These are phyloP conservation scores for Hypoxylon sp. DNA, from an alignment of 2,329 filamentous ascomycete species.

Conservation along the genomic window DNA sequence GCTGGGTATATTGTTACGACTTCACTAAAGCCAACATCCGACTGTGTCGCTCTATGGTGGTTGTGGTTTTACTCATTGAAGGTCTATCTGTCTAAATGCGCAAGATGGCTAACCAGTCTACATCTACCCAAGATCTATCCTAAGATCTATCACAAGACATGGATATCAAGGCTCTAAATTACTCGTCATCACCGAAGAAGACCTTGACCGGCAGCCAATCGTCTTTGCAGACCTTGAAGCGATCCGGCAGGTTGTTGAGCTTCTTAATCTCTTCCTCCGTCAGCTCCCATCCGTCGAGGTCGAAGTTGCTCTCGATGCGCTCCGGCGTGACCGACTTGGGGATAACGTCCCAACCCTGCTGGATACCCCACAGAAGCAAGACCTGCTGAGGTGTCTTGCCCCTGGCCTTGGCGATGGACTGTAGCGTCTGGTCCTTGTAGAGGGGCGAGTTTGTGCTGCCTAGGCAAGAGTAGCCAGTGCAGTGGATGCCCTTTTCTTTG, in stretches of 20 bases:
- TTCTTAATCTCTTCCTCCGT: constrained; percentile 78
- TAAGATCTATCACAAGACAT: constrained; percentile 9
- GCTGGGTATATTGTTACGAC: background rate
- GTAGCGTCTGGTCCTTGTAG: constrained; percentile 75
- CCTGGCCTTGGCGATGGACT: constrained; percentile 74
- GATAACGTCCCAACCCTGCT: constrained; percentile 86
- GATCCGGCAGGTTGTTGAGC: constrained; percentile 77
- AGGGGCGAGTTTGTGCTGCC: constrained; percentile 79
- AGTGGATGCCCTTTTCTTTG: constrained; percentile 80
- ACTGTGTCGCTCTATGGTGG: background rate
- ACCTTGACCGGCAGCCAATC: constrained; percentile 81
- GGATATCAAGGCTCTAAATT: constrained; percentile 47
- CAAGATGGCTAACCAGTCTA: constrained; percentile 10
- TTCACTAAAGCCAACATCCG: background rate
- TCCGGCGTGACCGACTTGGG: constrained; percentile 84
- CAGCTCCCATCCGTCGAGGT: constrained; percentile 80
- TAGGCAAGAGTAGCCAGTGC: constrained; percentile 81
- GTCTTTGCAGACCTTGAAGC: constrained; percentile 88
- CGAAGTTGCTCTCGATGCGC: constrained; percentile 83
- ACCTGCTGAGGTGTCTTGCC: constrained; percentile 81
- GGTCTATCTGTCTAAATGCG: constrained; percentile 41
- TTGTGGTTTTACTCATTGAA: constrained; percentile 31
- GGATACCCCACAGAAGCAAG: constrained; percentile 83
- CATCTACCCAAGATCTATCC: constrained; percentile 23
- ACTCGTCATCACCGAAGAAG: constrained; percentile 88